These are phyloP conservation scores for Cercis canadensis DNA, from an alignment of 306 rosid species.

Conservation along the genomic window DNA sequence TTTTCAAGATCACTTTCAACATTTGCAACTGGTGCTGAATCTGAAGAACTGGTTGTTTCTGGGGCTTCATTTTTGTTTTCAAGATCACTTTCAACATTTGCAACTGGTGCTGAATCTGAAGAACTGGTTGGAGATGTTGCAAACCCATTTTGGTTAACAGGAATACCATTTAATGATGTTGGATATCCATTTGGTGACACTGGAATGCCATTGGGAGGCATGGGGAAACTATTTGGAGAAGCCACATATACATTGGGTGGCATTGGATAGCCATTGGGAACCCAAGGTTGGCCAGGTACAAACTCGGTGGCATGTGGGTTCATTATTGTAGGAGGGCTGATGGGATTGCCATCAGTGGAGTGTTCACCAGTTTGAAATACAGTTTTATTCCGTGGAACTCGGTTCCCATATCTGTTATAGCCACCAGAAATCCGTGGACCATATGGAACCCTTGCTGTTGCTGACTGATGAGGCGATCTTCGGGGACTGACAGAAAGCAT, in stretches of 20 bases:
- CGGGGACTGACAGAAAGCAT: conserved; percentile 83
- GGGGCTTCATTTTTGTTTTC: conserved; percentile 45
- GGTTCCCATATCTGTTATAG: conserved; percentile 78
- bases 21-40: conserved; percentile 45
- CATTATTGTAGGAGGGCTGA: conserved; percentile 81
- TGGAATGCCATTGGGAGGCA: conserved; percentile 61
- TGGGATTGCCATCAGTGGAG: conserved; percentile 69
- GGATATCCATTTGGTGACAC: conserved; percentile 65
- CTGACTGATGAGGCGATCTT: conserved; percentile 96
- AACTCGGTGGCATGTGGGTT: conserved; percentile 96
- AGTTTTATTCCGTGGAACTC: conserved; percentile 74
- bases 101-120: conserved; percentile 50
- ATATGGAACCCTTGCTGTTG: conserved; percentile 92
- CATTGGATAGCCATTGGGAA: conserved; percentile 73
- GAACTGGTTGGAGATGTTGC: conserved; percentile 62
- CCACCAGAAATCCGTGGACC: conserved; percentile 96
- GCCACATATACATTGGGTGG: conserved; percentile 71
- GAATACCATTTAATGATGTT: conserved; percentile 51
- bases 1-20: conserved; percentile 47
- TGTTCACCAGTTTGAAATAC: conserved; percentile 61
- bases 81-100: conserved; percentile 42
- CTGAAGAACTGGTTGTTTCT: conserved; percentile 49
- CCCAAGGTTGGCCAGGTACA: conserved; percentile 89
- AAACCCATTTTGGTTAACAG: conserved; percentile 58
- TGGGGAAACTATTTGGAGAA: conserved; percentile 64